A percentile compares a stretch with the other conserved stretches of the same genome.
Conservation (phyloP, 1,139 yeast genomes). For the Hyphopichia wangnamkhiaoensis region DNA sequence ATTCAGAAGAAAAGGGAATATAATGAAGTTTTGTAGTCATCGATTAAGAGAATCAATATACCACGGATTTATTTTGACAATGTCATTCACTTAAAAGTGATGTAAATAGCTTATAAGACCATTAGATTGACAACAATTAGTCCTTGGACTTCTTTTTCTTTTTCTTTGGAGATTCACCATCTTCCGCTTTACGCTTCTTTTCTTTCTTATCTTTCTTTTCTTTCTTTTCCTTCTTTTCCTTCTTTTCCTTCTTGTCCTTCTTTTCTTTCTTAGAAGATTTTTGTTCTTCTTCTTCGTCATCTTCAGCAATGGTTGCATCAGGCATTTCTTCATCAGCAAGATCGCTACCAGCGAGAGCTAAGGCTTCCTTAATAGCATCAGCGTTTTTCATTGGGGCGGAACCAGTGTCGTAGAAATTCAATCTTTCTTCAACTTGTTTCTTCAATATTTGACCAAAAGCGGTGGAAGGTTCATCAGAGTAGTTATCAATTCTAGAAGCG, state of each 20-base stretch:
- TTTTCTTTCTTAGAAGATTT: constrained; percentile 56
- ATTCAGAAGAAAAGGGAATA: not conserved
- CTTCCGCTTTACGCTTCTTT: constrained; percentile 55
- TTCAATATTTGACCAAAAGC: constrained; percentile 89
- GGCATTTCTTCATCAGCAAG: constrained; percentile 25
- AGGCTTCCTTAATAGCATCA: constrained; percentile 90
- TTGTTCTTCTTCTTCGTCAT: constrained; percentile 43
- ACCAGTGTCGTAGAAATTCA: constrained; percentile 94
- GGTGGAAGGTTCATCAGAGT: constrained; percentile 80
- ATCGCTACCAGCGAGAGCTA: constrained; percentile 65
- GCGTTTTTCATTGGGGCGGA: constrained; percentile 95
- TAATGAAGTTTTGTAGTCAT: not conserved
- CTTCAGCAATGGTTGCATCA: constrained; percentile 18
- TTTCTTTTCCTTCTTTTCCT: constrained; percentile 56
- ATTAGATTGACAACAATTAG: constrained; percentile 17
- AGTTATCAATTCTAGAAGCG: constrained; percentile 97
- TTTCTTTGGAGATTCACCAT: constrained; percentile 44
- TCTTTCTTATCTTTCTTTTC: constrained; percentile 55
- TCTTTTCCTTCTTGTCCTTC: constrained; percentile 57
- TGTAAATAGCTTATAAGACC: not conserved
- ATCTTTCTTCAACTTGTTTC: constrained; percentile 97
- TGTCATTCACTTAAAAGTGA: too few relatives aligned
- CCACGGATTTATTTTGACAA: not conserved
- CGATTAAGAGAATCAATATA: not conserved
- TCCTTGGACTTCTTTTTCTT: constrained; percentile 54